Conservation (phyloP, 106 monocot genomes). For the Gastrodia elata region DNA sequence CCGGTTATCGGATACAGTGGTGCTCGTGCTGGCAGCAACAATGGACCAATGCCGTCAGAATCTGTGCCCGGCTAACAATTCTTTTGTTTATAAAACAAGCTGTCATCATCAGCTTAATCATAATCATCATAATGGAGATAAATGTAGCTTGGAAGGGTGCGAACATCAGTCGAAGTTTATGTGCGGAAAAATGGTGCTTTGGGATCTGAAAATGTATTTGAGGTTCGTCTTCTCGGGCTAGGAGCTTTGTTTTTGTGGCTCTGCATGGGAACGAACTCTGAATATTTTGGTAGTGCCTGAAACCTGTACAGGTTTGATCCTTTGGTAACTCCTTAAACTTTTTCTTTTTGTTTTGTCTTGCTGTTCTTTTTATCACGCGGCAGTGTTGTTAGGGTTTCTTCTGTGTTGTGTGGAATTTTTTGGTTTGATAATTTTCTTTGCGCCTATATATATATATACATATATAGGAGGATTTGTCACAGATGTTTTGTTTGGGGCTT, state of each 20-base stretch:
- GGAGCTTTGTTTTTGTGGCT: constrained; percentile 26
- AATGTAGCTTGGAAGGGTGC: too few species aligned
- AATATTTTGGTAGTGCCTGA: neutral
- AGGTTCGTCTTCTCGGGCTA: constrained; percentile 24
- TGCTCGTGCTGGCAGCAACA: constrained; percentile 12
- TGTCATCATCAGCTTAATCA: neutral
- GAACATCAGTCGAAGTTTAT: constrained; percentile 5
- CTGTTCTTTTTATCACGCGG: neutral
- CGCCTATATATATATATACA: too few species aligned
- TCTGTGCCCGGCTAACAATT: constrained; percentile 24
- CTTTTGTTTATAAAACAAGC: neutral
- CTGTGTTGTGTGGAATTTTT: neutral
- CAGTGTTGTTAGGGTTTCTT: neutral
- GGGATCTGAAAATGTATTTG: neutral
- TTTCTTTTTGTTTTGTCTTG: too few species aligned
- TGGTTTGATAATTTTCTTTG: neutral
- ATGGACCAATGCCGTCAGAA: constrained; percentile 17
- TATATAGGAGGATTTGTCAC: neutral
- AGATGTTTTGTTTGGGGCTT: neutral
- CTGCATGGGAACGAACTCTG: neutral
- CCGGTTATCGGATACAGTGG: constrained; percentile 19
- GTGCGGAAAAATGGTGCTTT: neutral
- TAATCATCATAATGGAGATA: neutral
- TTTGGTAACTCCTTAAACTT: neutral
- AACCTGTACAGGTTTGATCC: neutral